Conservation (phyloP, 148 eudicot genomes). For the Salicornia ramosissima region DNA sequence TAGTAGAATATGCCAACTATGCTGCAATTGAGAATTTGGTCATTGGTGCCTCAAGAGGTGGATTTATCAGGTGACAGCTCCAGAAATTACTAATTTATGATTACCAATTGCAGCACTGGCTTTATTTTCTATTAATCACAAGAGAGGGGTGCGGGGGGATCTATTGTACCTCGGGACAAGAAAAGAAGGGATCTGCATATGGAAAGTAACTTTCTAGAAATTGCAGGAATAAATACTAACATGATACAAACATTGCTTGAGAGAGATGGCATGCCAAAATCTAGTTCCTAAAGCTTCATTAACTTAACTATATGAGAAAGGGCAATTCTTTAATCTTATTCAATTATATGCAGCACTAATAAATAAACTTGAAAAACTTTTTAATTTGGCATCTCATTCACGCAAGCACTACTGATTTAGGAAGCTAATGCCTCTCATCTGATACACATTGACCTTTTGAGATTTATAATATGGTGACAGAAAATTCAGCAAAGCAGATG, state of each 20-base stretch:
- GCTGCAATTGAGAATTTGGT: conserved; percentile 79
- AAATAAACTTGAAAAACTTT: neutral
- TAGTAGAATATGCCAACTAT: conserved; percentile 56
- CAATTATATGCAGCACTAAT: neutral
- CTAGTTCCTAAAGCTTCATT: neutral
- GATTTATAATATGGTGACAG: conserved; percentile 22
- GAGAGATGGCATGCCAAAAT: neutral
- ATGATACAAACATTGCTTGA: neutral
- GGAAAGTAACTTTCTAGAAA: neutral
- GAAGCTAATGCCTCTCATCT: neutral
- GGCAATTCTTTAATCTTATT: neutral
- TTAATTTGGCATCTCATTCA: no score
- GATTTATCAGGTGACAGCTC: conserved; percentile 59
- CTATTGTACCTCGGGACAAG: neutral
- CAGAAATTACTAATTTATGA: neutral
- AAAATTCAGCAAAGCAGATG: conserved; percentile 57
- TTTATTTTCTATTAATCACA: no score
- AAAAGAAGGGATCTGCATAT: no score
- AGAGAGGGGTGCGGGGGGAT: neutral
- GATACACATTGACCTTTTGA: neutral
- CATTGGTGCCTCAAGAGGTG: conserved; percentile 66
- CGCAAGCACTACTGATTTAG: neutral
- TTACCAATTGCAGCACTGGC: neutral
- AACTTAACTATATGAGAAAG: neutral
- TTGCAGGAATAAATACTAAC: neutral